Base-by-base conservation (phyloP, 2,329 filamentous ascomycete genomes). In the Penicillium sp. region DNA sequence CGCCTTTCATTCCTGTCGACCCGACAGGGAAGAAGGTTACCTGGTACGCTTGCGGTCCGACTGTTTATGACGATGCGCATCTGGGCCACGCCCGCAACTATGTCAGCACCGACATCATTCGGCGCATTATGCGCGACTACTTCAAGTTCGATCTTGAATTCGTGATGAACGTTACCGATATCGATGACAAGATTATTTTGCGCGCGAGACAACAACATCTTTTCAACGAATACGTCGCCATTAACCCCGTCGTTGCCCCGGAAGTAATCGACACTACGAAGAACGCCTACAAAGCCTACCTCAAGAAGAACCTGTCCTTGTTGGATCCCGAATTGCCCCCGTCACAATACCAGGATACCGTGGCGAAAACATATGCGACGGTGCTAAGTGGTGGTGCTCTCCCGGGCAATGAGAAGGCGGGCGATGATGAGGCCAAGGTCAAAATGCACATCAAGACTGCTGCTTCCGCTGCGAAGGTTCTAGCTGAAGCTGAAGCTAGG, bases 31-130 rank as follows among this genome's bases (percentile, higher is more conserved):
- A 77, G 61, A 84, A 86, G 65, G 81, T 95, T 25, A 83, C 82
- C 4, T 95, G 89, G 89, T 95, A 95, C 70, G 87, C 86, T 59
- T 95, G 90, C 74, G 90, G 90, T 15, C 89, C 89, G 50, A 95
- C 89, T 1, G 86, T 87, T 37, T 91, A 91, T 67, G 88, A 91
- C 67, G 86, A 90, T 72, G 81, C 85, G 54, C 88, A 92, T 75
- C 72, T 92, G 53, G 86, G 89, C 27, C 89, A 95, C 71, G 89
- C 88, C 27, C 79, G 89, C 60, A 95, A 95, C 74, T 95, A 95
- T 80, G 88, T 95, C 55, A 88, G 86, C 43, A 92, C 88, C 40
- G 90, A 95, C 69, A 90, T 95, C 56, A 84, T 95, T 59, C 81
- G 90, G 53, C 83, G 90, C 62, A 88, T 95, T 61, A 73, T 95